Evolutionary conservation across 805 yeast genomes (phyloP).

Genomic region (Saturnispora hagleri): DNA sequence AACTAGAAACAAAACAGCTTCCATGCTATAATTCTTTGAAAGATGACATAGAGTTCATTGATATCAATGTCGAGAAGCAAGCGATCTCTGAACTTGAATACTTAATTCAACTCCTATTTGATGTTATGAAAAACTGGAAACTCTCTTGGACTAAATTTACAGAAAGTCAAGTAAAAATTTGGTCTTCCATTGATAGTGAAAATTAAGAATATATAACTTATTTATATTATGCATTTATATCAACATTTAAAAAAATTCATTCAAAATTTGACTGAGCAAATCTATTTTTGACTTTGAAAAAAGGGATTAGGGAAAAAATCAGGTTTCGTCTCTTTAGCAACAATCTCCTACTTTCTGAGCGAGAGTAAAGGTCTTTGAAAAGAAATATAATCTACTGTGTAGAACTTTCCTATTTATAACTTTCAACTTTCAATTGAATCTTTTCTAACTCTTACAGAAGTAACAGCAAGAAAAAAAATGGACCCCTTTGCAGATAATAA

Average conservation of each 20-base stretch:
- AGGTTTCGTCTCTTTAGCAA: neutral
- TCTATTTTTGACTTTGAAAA: neutral
- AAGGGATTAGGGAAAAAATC: neutral
- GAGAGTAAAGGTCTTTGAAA: neutral
- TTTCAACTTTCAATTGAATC: neutral
- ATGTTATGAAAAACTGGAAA: conserved; percentile 21
- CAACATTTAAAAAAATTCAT: neutral
- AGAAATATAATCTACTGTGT: neutral
- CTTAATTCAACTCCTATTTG: conserved; percentile 11
- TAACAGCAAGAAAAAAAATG: neutral
- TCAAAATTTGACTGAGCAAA: neutral
- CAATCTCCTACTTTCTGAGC: neutral
- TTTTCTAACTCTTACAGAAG: neutral
- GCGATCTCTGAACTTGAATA: conserved; percentile 21
- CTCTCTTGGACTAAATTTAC: conserved; percentile 20
- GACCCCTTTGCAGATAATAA: conserved; percentile 8
- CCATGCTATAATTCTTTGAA: conserved; percentile 38
- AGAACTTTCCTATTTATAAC: neutral
- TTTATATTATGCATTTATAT: neutral
- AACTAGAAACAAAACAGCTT: conserved; percentile 33
- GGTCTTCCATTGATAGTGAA: conserved; percentile 13
- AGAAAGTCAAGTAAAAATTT: conserved; percentile 19
- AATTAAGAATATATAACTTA: neutral
- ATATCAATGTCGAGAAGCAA: conserved; percentile 34
- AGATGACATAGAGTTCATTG: conserved; percentile 35